phyloP scores from a whole-genome alignment of 163 green algal genomes.

The Trebouxiophyceae sp. region DNA sequence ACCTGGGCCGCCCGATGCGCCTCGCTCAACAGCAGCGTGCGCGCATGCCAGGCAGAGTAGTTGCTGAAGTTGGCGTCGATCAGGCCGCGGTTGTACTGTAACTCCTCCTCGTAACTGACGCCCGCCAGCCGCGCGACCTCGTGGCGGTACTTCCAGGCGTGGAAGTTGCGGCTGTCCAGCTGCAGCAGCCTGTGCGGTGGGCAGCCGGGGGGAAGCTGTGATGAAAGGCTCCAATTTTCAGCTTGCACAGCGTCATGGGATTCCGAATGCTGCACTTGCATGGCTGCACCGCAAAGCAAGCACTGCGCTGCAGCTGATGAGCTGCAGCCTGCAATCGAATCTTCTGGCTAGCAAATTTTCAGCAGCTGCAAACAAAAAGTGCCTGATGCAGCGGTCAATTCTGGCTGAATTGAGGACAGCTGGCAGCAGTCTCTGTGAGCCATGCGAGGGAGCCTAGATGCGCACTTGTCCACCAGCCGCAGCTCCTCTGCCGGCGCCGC shows the following conservation, averaged over 20 bases:
- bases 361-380: too few species aligned
- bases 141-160: slow-evolving; percentile 86
- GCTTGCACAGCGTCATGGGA: too few species aligned
- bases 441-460: neutral
- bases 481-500: slow-evolving; percentile 67
- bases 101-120: slow-evolving; percentile 43
- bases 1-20: neutral
- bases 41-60: slow-evolving; percentile 95
- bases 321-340: too few species aligned
- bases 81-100: slow-evolving; percentile 54
- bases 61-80: slow-evolving; percentile 96
- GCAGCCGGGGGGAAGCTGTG: too few species aligned
- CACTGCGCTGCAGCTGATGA: too few species aligned
- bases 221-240: too few species aligned
- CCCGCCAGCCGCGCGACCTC: slow-evolving; percentile 46
- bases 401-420: too few species aligned
- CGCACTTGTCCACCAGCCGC: slow-evolving; percentile 46
- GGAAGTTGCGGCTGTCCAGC: slow-evolving; percentile 91
- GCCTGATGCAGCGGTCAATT: too few species aligned
- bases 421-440: neutral
- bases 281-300: too few species aligned
- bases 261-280: too few species aligned
- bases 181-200: slow-evolving; percentile 55
- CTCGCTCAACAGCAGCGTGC: slow-evolving; percentile 62
- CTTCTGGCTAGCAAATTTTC: too few species aligned